Evolutionary conservation across 345 rosid genomes (phyloP), one percentile per base, ranked within the genome.

Genomic region (Camelina sativa): DNA sequence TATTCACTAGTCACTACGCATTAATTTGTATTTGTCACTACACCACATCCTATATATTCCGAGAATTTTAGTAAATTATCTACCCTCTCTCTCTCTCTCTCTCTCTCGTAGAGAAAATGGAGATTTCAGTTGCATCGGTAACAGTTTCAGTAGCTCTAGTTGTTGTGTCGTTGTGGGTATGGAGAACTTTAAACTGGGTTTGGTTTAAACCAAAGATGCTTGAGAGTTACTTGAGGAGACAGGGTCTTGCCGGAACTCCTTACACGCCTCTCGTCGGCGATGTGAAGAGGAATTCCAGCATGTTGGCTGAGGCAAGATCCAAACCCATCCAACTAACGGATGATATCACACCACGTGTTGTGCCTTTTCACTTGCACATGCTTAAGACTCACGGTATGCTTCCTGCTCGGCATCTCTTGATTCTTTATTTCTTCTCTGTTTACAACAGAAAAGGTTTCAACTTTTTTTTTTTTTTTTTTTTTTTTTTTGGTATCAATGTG

Each of bases 251-350:
- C 25, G 83, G 85, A 35, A 72, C 62, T 48, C 47, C 85, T 23
- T 82, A 82, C 54, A 69, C 79, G 53, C 65, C 55, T 20, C 65
- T 79, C 11, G 20, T 52, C 40, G 83, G 85, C 5, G 85, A 82
- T 41, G 4, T 46, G 19, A 79, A 30, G 34, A 81, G 30, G 34
- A 55, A 4, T 7, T 23, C 2, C 13, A 25, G 0, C 34, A 82
- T 75, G 85, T 1, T 20, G 4, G 19, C 11, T n/a, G 70, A 82
- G 65, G 82, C 85, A 32, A 58, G n/a, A 15, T 58, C 82, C 8
- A 75, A 59, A 56, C 80, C 76, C 59, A 53, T 78, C 51, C 44
- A 52, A 11, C 15, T 75, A 28, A 53, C 67, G 2, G 82, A 81
- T 51, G 82, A 81, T 66, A 43, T 71, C 37, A 10, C 17, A 16